Evolutionary conservation across 78 protist species (phyloP).

Genomic region (Parvularia atlantis): DNA sequence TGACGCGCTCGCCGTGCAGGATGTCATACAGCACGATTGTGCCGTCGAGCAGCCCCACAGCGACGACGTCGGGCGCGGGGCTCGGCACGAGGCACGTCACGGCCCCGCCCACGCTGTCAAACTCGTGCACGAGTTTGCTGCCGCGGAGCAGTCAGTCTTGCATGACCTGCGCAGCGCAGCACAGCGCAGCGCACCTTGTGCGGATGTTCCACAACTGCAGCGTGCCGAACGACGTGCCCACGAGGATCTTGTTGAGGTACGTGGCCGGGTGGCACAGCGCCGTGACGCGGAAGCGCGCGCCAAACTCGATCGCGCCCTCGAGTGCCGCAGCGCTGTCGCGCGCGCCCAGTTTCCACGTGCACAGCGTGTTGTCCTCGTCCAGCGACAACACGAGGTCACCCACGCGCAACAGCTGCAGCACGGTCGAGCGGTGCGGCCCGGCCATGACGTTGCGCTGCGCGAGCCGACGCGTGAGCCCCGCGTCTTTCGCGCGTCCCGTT

Average conservation of each 20-base stretch:
- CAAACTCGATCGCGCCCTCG: background rate
- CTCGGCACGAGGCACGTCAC: slow-evolving; percentile 41
- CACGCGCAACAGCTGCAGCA: no score
- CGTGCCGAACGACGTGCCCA: slow-evolving; percentile 36
- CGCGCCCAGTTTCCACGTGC: no score
- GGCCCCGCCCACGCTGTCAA: background rate
- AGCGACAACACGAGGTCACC: no score
- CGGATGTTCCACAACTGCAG: slow-evolving; percentile 44
- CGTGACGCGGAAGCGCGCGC: slow-evolving; percentile 12
- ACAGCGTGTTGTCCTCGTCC: no score
- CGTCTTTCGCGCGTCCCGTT: no score
- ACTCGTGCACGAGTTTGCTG: slow-evolving; percentile 25
- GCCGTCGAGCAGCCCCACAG: slow-evolving; percentile 29
- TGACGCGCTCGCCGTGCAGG: no score
- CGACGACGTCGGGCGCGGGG: slow-evolving; percentile 63
- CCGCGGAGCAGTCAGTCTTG: background rate
- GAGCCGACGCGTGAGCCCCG: no score
- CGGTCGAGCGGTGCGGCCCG: no score
- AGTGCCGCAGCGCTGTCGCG: no score
- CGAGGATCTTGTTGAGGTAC: slow-evolving; percentile 60
- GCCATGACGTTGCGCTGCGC: no score
- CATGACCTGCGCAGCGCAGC: no score
- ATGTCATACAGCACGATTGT: no score
- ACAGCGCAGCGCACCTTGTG: background rate
- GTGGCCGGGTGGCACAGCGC: slow-evolving; percentile 43